phyloP scores from a whole-genome alignment of 2,329 filamentous ascomycete genomes.

The Ramichloridium luteum region DNA sequence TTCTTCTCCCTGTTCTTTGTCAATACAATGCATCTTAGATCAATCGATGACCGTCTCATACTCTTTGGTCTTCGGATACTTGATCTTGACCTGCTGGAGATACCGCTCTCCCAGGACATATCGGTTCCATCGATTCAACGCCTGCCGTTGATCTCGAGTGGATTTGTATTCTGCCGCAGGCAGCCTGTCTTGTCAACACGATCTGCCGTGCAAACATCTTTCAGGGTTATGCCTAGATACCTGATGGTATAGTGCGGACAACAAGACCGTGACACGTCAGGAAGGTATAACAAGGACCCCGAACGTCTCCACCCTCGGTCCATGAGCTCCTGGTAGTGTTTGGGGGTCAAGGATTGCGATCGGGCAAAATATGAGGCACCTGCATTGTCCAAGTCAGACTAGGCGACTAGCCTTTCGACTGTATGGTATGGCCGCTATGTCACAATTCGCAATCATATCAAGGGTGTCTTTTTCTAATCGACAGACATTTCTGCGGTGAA shows the following conservation, averaged over 20 bases:
- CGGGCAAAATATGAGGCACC: slow-evolving; percentile 63
- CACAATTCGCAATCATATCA: too few relatives aligned
- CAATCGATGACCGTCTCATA: slow-evolving; percentile 25
- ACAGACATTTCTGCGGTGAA: background rate
- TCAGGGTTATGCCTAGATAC: too few relatives aligned
- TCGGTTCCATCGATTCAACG: slow-evolving; percentile 64
- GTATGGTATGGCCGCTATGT: too few relatives aligned
- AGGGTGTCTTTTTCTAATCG: background rate
- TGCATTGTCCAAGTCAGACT: slow-evolving; percentile 30
- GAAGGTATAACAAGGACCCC: slow-evolving; percentile 58
- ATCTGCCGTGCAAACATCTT: too few relatives aligned
- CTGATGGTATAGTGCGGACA: slow-evolving; percentile 83
- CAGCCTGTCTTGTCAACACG: too few relatives aligned
- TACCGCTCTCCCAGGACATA: slow-evolving; percentile 59
- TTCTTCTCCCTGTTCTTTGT: slow-evolving; percentile 39
- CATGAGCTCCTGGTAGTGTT: slow-evolving; percentile 59
- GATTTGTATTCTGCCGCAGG: slow-evolving; percentile 54
- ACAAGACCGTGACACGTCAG: slow-evolving; percentile 66
- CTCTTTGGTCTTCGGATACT: slow-evolving; percentile 56
- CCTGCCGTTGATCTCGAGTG: slow-evolving; percentile 60
- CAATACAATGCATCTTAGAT: background rate
- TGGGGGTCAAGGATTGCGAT: slow-evolving; percentile 47
- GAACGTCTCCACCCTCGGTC: slow-evolving; percentile 64
- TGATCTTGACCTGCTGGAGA: slow-evolving; percentile 48
- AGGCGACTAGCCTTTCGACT: too few relatives aligned